These are phyloP conservation scores for Phellopilus nigrolimitatus DNA, from an alignment of 1,284 basidiomycete genomes.

Conservation along the genomic window DNA sequence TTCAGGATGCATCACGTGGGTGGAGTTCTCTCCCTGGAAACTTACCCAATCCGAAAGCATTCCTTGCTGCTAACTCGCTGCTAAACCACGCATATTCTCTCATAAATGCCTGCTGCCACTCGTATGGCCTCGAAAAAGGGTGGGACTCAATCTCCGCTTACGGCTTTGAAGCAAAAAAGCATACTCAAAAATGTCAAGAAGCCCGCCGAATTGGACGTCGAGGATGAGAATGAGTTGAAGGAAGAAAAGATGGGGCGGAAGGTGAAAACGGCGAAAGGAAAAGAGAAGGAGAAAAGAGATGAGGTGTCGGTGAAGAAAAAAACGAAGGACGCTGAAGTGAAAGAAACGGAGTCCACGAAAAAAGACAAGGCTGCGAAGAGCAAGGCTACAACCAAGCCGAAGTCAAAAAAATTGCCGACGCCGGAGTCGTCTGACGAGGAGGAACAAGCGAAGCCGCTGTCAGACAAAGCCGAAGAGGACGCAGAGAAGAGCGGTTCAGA, in stretches of 20 bases:
- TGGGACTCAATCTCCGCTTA: not conserved
- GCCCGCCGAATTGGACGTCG: slow-evolving; percentile 38
- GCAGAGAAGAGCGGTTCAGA: slow-evolving; percentile 22
- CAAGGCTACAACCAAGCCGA: not conserved
- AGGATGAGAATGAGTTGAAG: slow-evolving; percentile 24
- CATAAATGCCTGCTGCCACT: not conserved
- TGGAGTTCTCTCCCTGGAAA: not conserved
- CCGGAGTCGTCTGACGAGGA: slow-evolving; percentile 3
- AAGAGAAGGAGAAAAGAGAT: slow-evolving; percentile 2
- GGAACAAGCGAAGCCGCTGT: slow-evolving; percentile 13
- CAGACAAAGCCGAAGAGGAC: slow-evolving; percentile 1
- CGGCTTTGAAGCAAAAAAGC: slow-evolving; percentile 3
- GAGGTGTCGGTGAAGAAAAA: not conserved
- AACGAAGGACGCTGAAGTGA: slow-evolving; percentile 5
- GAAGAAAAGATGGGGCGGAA: slow-evolving; percentile 7
- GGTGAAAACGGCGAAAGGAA: not conserved
- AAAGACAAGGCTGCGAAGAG: slow-evolving; percentile 20
- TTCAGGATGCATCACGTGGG: not conserved
- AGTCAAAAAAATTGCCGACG: not conserved
- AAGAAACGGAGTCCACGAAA: slow-evolving; percentile 16
- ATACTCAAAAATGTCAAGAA: slow-evolving; percentile 20
- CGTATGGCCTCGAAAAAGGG: not conserved
- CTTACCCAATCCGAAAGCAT: not conserved
- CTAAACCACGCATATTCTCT: not conserved
- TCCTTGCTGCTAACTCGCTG: not conserved